Evolutionary conservation across 2,329 filamentous ascomycete genomes (phyloP), one percentile per base, ranked within the genome.

Genomic region (Aspergillus sp.): DNA sequence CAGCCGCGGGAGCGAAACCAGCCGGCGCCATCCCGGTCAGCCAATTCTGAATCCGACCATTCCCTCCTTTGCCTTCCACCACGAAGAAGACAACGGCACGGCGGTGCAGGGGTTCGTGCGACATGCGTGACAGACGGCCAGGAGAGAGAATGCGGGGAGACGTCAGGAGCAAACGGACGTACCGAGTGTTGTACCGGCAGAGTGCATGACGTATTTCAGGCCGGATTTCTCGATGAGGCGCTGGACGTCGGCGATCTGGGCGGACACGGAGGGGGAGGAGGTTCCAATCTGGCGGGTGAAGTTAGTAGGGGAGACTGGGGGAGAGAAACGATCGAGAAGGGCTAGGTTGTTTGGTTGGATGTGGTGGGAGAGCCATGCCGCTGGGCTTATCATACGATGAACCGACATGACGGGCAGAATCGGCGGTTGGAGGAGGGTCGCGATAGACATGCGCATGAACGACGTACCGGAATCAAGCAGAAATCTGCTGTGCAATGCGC

Each of bases 101-200:
- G 21, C 6, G 34, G 5, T 41, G 46, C 46, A 41, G 32, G 34
- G 17, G 21, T 19, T 48, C 40, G 34, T 48, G n/a, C 34, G 46
- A 38, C 34, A 11, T 17, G 34, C 14, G 16, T 13, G 16, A 32
- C 34, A 31, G 34, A 10, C 9, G 29, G 29, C 42, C 41, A 48
- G 34, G 29, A 55, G 43, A 23, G 41, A 47, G 46, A 32, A 23
- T 47, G 16, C 40, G 14, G 50, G 38, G 11, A 16, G 16, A 29
- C 25, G 9, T 7, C 34, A 36, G 16, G 31, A 25, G 34, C 5
- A 20, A 6, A 14, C 23, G 19, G 23, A 78, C 86, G 53, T 77
- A 94, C 91, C 91, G 50, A 97, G 83, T 0, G 93, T 97, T 0
- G 93, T 97, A 11, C 93, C 94, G 2, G 91, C 92, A 21, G 89